phyloP scores from a whole-genome alignment of 2,329 filamentous ascomycete species.

The Sphaerulina populicola region DNA sequence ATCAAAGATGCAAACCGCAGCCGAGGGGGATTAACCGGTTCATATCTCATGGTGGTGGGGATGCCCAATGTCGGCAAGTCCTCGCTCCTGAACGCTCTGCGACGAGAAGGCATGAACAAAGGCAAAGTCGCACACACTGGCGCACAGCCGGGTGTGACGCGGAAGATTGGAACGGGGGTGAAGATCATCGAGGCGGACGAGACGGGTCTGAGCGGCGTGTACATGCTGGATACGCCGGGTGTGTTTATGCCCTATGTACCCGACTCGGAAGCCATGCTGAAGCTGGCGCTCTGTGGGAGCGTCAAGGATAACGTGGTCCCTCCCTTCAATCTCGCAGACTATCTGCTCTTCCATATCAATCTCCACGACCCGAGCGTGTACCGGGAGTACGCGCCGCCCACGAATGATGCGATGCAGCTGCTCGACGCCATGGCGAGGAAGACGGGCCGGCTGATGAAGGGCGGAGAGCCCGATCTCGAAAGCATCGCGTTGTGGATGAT shows the following conservation, averaged over 20 bases:
- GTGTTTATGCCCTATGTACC: constrained; percentile 91
- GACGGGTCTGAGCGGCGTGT: constrained; percentile 54
- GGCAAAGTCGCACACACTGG: constrained; percentile 74
- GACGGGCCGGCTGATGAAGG: constrained; percentile 67
- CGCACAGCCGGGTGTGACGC: constrained; percentile 78
- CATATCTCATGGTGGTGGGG: constrained; percentile 78
- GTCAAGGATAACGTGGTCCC: constrained; percentile 84
- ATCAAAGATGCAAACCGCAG: constrained; percentile 46
- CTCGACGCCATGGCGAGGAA: constrained; percentile 62
- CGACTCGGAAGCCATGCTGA: constrained; percentile 81
- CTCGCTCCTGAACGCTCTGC: constrained; percentile 80
- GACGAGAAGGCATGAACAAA: constrained; percentile 56
- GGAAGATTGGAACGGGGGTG: constrained; percentile 69
- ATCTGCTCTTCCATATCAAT: constrained; percentile 80
- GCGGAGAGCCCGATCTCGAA: constrained; percentile 62
- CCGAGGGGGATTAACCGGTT: constrained; percentile 61
- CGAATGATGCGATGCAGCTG: constrained; percentile 72
- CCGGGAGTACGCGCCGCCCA: constrained; percentile 56
- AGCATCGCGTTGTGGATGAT: constrained; percentile 72
- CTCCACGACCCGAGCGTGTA: constrained; percentile 55
- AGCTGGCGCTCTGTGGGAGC: constrained; percentile 81
- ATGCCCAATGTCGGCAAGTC: constrained; percentile 99
- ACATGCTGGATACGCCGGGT: constrained; percentile 84
- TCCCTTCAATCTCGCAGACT: constrained; percentile 73
- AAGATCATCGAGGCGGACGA: constrained; percentile 60